phyloP scores from a whole-genome alignment of 768 basidiomycete genomes.

The Calocera cornea region DNA sequence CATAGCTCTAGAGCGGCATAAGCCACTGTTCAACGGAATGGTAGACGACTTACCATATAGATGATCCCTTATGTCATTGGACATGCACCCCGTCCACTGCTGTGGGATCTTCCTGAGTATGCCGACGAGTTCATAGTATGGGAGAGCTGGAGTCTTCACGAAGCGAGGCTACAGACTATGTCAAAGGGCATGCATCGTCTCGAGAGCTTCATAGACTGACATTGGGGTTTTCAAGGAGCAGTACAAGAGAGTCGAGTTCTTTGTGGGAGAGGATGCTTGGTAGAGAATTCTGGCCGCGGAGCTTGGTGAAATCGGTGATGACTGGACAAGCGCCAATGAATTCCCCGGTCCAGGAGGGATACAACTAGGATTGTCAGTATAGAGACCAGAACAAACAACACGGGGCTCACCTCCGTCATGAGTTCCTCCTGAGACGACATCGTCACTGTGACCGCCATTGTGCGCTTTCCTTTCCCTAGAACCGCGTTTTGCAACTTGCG shows the following conservation, averaged over 20 bases:
- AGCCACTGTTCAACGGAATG: neutral
- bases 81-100: neutral
- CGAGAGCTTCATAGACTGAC: slow-evolving; percentile 31
- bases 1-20: neutral
- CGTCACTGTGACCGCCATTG: slow-evolving; percentile 73
- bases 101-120: neutral
- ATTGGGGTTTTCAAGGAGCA: slow-evolving; percentile 64
- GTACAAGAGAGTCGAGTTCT: slow-evolving; percentile 52
- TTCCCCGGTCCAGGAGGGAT: slow-evolving; percentile 65
- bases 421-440: slow-evolving; percentile 67
- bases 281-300: slow-evolving; percentile 42
- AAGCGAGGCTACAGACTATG: slow-evolving; percentile 51
- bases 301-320: slow-evolving; percentile 50
- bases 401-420: slow-evolving; percentile 53
- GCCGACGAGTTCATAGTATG: slow-evolving; percentile 53
- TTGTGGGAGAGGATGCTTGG: slow-evolving; percentile 54
- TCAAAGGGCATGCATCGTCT: neutral
- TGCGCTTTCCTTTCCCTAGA: slow-evolving; percentile 61
- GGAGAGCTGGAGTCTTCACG: slow-evolving; percentile 69
- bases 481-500: slow-evolving; percentile 38
- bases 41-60: neutral
- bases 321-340: slow-evolving; percentile 53
- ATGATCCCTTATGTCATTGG: neutral
- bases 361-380: slow-evolving; percentile 36
- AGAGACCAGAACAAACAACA: neutral